A percentile compares a stretch with the other conserved stretches of the same genome.
These are phyloP conservation scores for Peronospora farinosa DNA, from an alignment of 352 stramenopile species.

Conservation along the genomic window DNA sequence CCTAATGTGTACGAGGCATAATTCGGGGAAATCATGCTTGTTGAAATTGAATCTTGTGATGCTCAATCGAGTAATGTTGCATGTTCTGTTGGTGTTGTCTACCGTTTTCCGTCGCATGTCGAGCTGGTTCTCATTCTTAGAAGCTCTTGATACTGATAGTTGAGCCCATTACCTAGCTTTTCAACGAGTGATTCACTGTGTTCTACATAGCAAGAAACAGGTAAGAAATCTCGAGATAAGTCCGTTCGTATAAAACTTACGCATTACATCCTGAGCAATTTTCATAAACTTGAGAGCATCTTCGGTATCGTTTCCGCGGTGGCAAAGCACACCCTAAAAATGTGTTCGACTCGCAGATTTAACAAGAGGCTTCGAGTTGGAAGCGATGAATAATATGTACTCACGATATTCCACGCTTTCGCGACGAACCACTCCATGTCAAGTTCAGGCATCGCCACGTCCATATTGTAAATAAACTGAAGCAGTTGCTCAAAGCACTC, in stretches of 20 bases:
- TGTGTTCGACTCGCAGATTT: conserved; percentile 4
- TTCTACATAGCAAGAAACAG: conserved; percentile 20
- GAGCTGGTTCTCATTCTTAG: conserved; percentile 14
- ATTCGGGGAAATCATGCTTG: conserved; percentile 1
- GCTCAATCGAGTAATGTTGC: conserved; percentile 1
- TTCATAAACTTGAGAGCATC: conserved; percentile 43
- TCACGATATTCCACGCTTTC: conserved; percentile 76
- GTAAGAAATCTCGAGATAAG: background rate
- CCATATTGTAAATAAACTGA: conserved; percentile 45
- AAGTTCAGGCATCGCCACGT: conserved; percentile 35
- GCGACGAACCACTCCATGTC: conserved; percentile 68
- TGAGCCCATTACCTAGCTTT: conserved; percentile 30
- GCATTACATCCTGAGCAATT: conserved; percentile 34
- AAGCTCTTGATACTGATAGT: conserved; percentile 41
- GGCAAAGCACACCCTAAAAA: conserved; percentile 31
- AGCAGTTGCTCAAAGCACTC: conserved; percentile 66
- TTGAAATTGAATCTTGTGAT: no score
- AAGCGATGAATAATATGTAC: conserved; percentile 6
- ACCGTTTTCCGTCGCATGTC: conserved; percentile 5
- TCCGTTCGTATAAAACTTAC: conserved; percentile 19
- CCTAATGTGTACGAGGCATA: conserved; percentile 54
- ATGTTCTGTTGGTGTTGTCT: background rate
- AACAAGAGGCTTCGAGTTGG: background rate
- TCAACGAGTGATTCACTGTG: conserved; percentile 24
- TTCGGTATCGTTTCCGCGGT: conserved; percentile 28